phyloP scores from a whole-genome alignment of 1,284 basidiomycete species.

The Boletus subluridellus region DNA sequence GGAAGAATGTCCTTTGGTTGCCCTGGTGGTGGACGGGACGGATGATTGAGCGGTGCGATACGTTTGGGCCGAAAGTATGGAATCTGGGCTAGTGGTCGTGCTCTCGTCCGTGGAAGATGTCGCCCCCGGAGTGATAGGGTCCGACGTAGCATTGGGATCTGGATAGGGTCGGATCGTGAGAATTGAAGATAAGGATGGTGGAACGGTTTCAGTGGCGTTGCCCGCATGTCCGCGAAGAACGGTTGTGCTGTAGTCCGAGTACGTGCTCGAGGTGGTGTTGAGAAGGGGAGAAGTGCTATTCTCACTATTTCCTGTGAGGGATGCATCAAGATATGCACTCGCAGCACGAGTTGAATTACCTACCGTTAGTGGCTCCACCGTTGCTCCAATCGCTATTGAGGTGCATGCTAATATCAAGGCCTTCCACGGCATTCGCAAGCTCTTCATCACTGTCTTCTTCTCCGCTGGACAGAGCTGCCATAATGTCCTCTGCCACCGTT shows the following conservation, averaged over 20 bases:
- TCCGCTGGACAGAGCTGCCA: slow-evolving; percentile 38
- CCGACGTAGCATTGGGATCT: slow-evolving; percentile 43
- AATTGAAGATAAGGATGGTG: slow-evolving; percentile 66
- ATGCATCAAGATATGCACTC: slow-evolving; percentile 14
- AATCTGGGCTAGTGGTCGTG: slow-evolving; percentile 33
- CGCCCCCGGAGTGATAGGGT: slow-evolving; percentile 33
- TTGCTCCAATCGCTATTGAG: slow-evolving; percentile 49
- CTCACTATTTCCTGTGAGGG: slow-evolving; percentile 34
- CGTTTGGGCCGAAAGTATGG: slow-evolving; percentile 59
- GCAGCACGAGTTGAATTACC: slow-evolving; percentile 16
- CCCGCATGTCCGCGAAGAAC: slow-evolving; percentile 51
- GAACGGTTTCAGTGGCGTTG: slow-evolving; percentile 41
- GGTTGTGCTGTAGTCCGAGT: slow-evolving; percentile 65
- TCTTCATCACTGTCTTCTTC: slow-evolving; percentile 62
- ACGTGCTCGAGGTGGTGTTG: slow-evolving; percentile 42
- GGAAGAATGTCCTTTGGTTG: slow-evolving; percentile 70
- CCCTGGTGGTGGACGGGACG: slow-evolving; percentile 56
- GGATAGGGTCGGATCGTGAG: slow-evolving; percentile 62
- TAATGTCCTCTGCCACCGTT: slow-evolving; percentile 23
- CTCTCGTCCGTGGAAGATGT: slow-evolving; percentile 32
- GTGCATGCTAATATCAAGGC: slow-evolving; percentile 47
- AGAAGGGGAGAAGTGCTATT: slow-evolving; percentile 56
- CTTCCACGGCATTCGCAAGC: slow-evolving; percentile 62
- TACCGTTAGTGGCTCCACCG: slow-evolving; percentile 38
- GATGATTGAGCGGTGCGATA: slow-evolving; percentile 64